A percentile compares a stretch with the other conserved stretches of the same genome.
Evolutionary conservation across 2,329 filamentous ascomycete genomes (phyloP).

Genomic region (Trichophyton simii): DNA sequence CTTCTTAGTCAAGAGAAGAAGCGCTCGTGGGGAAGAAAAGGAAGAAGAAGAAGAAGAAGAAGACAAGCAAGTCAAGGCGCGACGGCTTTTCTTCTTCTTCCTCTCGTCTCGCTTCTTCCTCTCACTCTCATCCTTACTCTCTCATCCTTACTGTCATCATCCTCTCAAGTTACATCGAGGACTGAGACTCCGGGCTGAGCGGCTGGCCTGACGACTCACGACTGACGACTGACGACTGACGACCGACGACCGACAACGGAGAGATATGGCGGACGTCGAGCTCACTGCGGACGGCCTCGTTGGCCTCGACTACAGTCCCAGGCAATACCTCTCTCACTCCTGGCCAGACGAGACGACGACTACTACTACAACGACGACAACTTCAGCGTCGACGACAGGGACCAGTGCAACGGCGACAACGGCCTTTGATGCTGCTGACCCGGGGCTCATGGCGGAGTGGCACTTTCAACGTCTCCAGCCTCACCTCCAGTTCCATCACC

Average conservation of each 20-base stretch:
- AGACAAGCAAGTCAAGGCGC: not conserved
- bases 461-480: conserved; percentile 32
- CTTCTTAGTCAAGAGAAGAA: not conserved
- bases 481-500: conserved; percentile 25
- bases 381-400: conserved; percentile 28
- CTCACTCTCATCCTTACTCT: not conserved
- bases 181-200: not conserved
- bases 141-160: not conserved
- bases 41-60: no score
- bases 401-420: conserved; percentile 16
- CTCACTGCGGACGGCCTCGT: conserved; percentile 34
- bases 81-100: not conserved
- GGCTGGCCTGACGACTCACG: not conserved
- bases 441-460: conserved; percentile 35
- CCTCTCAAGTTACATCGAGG: not conserved
- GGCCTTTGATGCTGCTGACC: conserved; percentile 28
- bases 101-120: not conserved
- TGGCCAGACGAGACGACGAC: conserved; percentile 5
- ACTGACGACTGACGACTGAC: not conserved
- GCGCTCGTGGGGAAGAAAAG: no score
- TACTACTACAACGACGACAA: not conserved
- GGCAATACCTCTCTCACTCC: conserved; percentile 24
- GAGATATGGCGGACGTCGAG: conserved; percentile 33
- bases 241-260: not conserved
- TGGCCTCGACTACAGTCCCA: conserved; percentile 37